phyloP scores from a whole-genome alignment of 257 asterid species.

The Ajuga chamaepitys region DNA sequence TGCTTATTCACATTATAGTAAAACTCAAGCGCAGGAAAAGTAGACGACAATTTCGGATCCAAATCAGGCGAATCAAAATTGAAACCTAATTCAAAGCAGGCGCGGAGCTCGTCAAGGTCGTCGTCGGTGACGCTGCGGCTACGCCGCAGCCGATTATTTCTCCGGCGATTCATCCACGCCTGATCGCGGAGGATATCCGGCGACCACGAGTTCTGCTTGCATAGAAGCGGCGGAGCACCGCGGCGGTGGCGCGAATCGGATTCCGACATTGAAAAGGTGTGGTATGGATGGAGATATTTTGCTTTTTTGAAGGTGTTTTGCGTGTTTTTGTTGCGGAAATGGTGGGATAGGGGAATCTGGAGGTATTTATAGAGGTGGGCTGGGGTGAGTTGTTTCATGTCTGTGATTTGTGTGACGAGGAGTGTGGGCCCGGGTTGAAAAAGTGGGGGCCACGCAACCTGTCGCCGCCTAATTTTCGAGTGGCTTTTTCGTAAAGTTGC shows the following conservation, averaged over 20 bases:
- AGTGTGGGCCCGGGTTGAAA: slow-evolving; percentile 11
- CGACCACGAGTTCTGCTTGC: slow-evolving; percentile 61
- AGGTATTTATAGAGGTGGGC: slow-evolving; percentile 8
- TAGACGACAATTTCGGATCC: slow-evolving; percentile 47
- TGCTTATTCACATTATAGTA: slow-evolving; percentile 45
- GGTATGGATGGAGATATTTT: no score
- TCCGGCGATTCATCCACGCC: slow-evolving; percentile 45
- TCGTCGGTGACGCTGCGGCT: slow-evolving; percentile 44
- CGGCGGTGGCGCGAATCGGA: slow-evolving; percentile 20
- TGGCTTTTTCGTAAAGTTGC: not conserved
- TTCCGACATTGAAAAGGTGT: slow-evolving; percentile 20
- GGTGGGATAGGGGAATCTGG: slow-evolving; percentile 7
- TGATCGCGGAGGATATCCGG: slow-evolving; percentile 52
- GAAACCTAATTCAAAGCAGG: slow-evolving; percentile 66
- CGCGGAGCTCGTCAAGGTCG: slow-evolving; percentile 71
- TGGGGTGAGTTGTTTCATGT: slow-evolving; percentile 13
- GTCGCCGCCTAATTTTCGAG: slow-evolving; percentile 14
- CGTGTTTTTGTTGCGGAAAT: slow-evolving; percentile 38
- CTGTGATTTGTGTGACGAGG: slow-evolving; percentile 10
- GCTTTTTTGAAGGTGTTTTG: not conserved
- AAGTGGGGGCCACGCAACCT: slow-evolving; percentile 14
- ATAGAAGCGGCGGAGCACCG: slow-evolving; percentile 19
- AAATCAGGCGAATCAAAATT: slow-evolving; percentile 45
- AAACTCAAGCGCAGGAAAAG: slow-evolving; percentile 68
- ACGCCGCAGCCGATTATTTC: slow-evolving; percentile 21